Base-by-base conservation (phyloP, 176 grass and related monocot species). In the Rhynchospora tenuis region DNA sequence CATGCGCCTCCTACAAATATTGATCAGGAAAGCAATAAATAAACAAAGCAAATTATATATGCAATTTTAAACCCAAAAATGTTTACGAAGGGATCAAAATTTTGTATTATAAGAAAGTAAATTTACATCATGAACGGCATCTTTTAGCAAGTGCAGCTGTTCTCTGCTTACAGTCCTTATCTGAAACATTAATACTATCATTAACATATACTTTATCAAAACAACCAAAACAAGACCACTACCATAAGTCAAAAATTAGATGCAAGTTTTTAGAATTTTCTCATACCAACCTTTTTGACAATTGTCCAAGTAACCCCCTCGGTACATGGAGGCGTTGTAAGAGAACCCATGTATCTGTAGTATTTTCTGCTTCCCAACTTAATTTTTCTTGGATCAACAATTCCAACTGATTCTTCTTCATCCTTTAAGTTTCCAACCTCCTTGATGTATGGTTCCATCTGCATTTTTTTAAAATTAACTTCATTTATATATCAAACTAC, bases 271-370 rank as follows among this genome's bases (percentile, higher is more conserved):
- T 52, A n/a, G 50, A 59, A 10, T 43, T 16, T 26, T 86, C n/a
- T 55, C 7, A 29, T 60, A 58, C 51, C 2, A 85, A 97, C 94
- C 88, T 97, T 90, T 72, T 83, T 92, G 24, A 88, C 62, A 81
- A 94, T 89, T 38, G 88, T 97, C 94, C 94, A 97, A 57, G 88
- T 10, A 17, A 97, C 86, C 19, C 94, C 90, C 59, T 97, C 87
- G 0, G 90, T 89, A 90, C 94, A 97, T 70, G 92, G 94, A 15
- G 94, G 92, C 6, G 85, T 87, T 3, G 94, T 97, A 45, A 97
- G 85, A 62, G 94, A 97, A 29, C 94, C 94, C 12, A 90, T 72
- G 54, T 97, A 97, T 88, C 90, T 90, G 83, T 97, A 97, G 75
- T 92, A 97, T 64, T 93, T 81, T 70, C 92, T 92, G 72, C 51